Conservation (phyloP, 1,139 yeast species). For the Protomyces inouyei region DNA sequence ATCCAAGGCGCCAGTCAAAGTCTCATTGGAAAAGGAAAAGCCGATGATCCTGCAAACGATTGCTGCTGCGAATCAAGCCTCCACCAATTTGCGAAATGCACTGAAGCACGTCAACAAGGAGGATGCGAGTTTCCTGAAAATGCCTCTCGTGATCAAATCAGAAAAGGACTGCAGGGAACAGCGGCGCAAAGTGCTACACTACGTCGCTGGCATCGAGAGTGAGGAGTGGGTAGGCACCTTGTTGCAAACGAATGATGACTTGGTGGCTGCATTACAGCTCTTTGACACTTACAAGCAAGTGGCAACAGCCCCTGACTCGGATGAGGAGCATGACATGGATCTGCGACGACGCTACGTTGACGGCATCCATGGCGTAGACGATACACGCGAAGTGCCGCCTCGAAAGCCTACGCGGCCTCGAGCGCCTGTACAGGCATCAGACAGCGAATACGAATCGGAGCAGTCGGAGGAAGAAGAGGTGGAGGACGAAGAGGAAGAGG, state of each 20-base stretch:
- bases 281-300: slow-evolving; percentile 54
- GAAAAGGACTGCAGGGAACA: slow-evolving; percentile 72
- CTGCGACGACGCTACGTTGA: slow-evolving; percentile 11
- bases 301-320: slow-evolving; percentile 47
- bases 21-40: slow-evolving; percentile 20
- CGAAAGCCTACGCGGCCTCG: slow-evolving; percentile 18
- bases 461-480: slow-evolving; percentile 3
- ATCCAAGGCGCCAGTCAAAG: slow-evolving; percentile 1
- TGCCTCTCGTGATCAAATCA: slow-evolving; percentile 45
- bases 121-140: slow-evolving; percentile 55
- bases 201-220: slow-evolving; percentile 70
- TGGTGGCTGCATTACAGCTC: slow-evolving; percentile 64
- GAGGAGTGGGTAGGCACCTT: slow-evolving; percentile 84
- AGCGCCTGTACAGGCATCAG: neutral
- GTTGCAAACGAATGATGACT: slow-evolving; percentile 81
- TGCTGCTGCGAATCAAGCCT: slow-evolving; percentile 70
- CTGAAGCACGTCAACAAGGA: slow-evolving; percentile 53
- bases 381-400: slow-evolving; percentile 9
- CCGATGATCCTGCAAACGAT: slow-evolving; percentile 52
- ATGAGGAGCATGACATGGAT: slow-evolving; percentile 31
- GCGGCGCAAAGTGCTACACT: slow-evolving; percentile 71
- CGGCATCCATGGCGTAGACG: slow-evolving; percentile 17
- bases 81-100: slow-evolving; percentile 67
- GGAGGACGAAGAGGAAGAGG: slow-evolving; percentile 4
- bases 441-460: slow-evolving; percentile 5